Evolutionary conservation across 2,329 filamentous ascomycete species (phyloP).

Genomic region (Xenoacremonium recifei): DNA sequence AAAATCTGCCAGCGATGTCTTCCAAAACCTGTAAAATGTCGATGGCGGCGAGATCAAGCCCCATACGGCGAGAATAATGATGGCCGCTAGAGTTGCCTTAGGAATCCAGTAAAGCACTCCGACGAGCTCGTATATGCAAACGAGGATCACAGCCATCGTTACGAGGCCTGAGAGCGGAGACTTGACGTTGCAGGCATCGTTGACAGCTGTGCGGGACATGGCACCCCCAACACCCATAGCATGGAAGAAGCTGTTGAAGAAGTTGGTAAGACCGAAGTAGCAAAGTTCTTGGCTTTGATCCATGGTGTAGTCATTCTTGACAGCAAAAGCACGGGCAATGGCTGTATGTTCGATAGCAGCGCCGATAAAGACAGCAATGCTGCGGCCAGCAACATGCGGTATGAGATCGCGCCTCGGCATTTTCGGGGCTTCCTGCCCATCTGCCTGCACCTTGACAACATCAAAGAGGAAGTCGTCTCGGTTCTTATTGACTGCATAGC

Average conservation of each 20-base stretch:
- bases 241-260: constrained; percentile 64
- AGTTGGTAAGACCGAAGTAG: constrained; percentile 61
- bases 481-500: constrained; percentile 59
- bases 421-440: constrained; percentile 51
- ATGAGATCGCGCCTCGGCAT: constrained; percentile 49
- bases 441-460: constrained; percentile 55
- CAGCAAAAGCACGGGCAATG: constrained; percentile 62
- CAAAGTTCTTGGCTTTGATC: constrained; percentile 65
- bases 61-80: constrained; percentile 65
- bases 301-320: constrained; percentile 60
- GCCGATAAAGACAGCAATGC: constrained; percentile 61
- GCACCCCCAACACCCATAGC: constrained; percentile 63
- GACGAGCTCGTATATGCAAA: constrained; percentile 61
- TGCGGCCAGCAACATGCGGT: constrained; percentile 49
- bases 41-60: constrained; percentile 58
- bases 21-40: constrained; percentile 63
- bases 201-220: constrained; percentile 67
- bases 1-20: constrained; percentile 63
- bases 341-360: constrained; percentile 62
- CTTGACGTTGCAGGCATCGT: constrained; percentile 61
- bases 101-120: constrained; percentile 67
- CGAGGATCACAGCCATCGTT: constrained; percentile 59
- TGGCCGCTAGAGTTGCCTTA: constrained; percentile 61
- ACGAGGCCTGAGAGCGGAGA: constrained; percentile 60
- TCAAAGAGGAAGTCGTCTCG: constrained; percentile 48